Evolutionary conservation across 2,329 filamentous ascomycete species (phyloP).

Genomic region (Fusarium mundagurra): DNA sequence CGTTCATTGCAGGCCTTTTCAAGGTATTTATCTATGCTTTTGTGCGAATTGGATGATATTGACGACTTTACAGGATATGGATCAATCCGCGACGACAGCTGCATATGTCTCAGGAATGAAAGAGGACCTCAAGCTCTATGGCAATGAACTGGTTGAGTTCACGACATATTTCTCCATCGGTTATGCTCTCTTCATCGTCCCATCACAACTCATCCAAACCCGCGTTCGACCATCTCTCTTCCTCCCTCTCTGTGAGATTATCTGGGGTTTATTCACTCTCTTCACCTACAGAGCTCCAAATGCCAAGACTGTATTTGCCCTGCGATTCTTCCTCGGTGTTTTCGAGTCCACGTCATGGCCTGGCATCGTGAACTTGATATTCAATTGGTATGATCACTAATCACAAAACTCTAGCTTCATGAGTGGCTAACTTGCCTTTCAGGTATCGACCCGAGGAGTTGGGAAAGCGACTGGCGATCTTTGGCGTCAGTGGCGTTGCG

Average conservation of each 20-base stretch:
- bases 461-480: constrained; percentile 37
- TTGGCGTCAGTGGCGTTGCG: constrained; percentile 37
- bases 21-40: neutral
- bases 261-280: constrained; percentile 35
- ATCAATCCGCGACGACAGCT: constrained; percentile 36
- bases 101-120: constrained; percentile 39
- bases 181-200: constrained; percentile 37
- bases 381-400: constrained; percentile 27
- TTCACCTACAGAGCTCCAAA: constrained; percentile 32
- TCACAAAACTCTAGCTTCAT: fast-evolving
- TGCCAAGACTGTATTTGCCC: constrained; percentile 22
- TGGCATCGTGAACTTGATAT: constrained; percentile 35
- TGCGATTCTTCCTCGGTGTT: constrained; percentile 37
- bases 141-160: constrained; percentile 38
- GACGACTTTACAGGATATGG: constrained; percentile 28
- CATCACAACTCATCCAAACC: constrained; percentile 36
- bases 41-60: fast-evolving
- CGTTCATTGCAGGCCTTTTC: constrained; percentile 26
- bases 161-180: constrained; percentile 41
- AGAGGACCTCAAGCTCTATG: constrained; percentile 24
- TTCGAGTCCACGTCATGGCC: constrained; percentile 41
- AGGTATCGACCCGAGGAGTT: constrained; percentile 37
- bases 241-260: constrained; percentile 31
- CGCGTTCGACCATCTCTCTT: constrained; percentile 36
- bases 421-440: fast-evolving